These are phyloP conservation scores for Rhodotorula mucilaginosa DNA, from an alignment of 1,284 basidiomycete genomes.

Conservation along the genomic window DNA sequence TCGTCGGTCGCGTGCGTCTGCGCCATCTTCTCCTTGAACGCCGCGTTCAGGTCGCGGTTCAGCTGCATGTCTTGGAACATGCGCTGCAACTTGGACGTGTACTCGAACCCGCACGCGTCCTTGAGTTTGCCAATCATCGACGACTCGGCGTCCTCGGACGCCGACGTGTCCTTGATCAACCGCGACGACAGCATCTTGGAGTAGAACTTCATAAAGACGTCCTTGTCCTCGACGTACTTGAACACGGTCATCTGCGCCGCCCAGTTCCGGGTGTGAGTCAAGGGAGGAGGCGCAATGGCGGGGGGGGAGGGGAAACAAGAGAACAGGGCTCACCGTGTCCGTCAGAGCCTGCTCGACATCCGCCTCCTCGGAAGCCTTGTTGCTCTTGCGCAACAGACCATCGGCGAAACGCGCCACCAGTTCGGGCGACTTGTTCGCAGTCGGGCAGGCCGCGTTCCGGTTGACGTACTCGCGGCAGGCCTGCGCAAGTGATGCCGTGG, in stretches of 20 bases:
- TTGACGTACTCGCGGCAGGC: constrained; percentile 97
- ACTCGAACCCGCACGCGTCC: constrained; percentile 97
- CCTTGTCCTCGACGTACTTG: constrained; percentile 99
- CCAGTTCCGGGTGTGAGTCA: background rate
- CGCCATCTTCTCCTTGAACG: constrained; percentile 91
- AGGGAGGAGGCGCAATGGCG: background rate
- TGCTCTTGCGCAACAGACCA: constrained; percentile 86
- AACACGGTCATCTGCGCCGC: constrained; percentile 83
- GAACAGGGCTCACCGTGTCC: constrained; percentile 70
- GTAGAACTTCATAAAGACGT: constrained; percentile 99
- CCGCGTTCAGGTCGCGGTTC: constrained; percentile 92
- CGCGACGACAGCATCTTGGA: constrained; percentile 93
- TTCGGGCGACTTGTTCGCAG: constrained; percentile 84
- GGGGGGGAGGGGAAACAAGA: no score
- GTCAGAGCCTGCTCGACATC: constrained; percentile 86
- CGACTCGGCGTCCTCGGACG: constrained; percentile 93
- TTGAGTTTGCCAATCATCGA: constrained; percentile 99
- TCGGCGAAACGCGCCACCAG: constrained; percentile 92
- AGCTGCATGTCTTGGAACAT: constrained; percentile 96
- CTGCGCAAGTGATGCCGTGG: constrained; percentile 50
- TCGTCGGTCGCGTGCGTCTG: constrained; percentile 70
- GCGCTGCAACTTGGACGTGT: constrained; percentile 93
- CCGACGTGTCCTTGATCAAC: constrained; percentile 86
- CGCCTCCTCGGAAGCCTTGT: constrained; percentile 84
- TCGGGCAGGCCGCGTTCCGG: constrained; percentile 82